Conservation (phyloP, 2,329 filamentous ascomycete genomes). For the Botrytis cinerea region DNA sequence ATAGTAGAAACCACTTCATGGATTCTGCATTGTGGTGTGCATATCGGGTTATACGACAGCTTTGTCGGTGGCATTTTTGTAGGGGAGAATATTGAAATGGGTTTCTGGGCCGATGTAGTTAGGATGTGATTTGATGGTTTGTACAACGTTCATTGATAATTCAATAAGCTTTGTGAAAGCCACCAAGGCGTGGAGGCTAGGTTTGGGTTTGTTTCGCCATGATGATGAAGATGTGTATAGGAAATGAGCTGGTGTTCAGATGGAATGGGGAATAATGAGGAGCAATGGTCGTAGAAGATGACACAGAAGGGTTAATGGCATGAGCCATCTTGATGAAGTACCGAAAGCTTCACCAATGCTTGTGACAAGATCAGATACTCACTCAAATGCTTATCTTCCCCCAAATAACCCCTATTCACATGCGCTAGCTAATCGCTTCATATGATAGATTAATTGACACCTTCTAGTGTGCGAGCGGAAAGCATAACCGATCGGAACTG, state of each 20-base stretch:
- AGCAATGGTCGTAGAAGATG: background rate
- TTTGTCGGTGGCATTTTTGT: slow-evolving; percentile 15
- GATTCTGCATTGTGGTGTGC: slow-evolving; percentile 17
- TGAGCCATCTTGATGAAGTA: background rate
- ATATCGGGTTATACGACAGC: slow-evolving; percentile 22
- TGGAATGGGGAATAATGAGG: background rate
- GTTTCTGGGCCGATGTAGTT: slow-evolving; percentile 11
- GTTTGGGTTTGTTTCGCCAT: background rate
- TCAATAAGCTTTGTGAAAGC: slow-evolving; percentile 9
- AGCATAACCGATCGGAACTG: slow-evolving; percentile 14
- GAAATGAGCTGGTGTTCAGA: background rate
- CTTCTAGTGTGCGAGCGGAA: slow-evolving; percentile 2
- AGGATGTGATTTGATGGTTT: background rate
- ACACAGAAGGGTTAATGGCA: background rate
- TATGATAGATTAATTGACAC: slow-evolving; percentile 13
- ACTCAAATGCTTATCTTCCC: background rate
- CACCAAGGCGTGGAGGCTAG: background rate
- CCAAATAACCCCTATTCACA: background rate
- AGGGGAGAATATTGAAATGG: slow-evolving; percentile 15
- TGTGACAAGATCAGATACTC: background rate
- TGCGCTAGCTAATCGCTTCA: background rate
- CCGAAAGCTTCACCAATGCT: slow-evolving; percentile 5
- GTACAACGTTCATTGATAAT: background rate
- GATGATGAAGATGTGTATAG: background rate
- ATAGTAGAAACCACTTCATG: slow-evolving; percentile 11